Percentiles rank a stretch among this genome's conserved stretches.
These are phyloP conservation scores for Termitomyces sp. DNA, from an alignment of 768 basidiomycete species.

Conservation along the genomic window DNA sequence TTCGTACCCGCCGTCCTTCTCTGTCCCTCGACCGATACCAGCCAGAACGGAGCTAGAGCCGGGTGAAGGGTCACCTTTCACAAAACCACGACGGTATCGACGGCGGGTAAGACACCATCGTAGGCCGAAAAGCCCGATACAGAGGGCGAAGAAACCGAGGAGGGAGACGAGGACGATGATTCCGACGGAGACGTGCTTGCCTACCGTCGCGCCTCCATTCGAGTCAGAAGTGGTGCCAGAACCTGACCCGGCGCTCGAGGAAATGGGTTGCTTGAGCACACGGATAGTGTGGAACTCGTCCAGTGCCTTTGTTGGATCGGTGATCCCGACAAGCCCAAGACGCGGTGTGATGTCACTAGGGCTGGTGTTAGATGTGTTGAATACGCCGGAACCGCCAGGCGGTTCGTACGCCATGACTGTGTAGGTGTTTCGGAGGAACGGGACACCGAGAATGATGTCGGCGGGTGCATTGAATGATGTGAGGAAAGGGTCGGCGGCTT, in stretches of 20 bases:
- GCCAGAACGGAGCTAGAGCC: neutral
- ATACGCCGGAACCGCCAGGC: neutral
- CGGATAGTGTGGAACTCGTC: slow-evolving; percentile 69
- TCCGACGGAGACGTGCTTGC: slow-evolving; percentile 50
- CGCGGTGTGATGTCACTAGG: slow-evolving; percentile 31
- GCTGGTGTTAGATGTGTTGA: neutral
- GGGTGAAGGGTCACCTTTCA: too few species aligned
- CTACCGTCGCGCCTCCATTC: slow-evolving; percentile 11
- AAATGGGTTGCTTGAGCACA: slow-evolving; percentile 55
- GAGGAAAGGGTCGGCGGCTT: slow-evolving; percentile 46
- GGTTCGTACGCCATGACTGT: slow-evolving; percentile 61
- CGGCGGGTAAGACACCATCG: slow-evolving; percentile 49
- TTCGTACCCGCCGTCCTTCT: slow-evolving; percentile 28
- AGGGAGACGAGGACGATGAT: slow-evolving; percentile 61
- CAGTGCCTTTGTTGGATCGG: slow-evolving; percentile 58
- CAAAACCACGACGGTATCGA: slow-evolving; percentile 19
- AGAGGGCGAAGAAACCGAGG: slow-evolving; percentile 54
- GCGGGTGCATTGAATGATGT: slow-evolving; percentile 31
- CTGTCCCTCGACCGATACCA: slow-evolving; percentile 1
- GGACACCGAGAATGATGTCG: slow-evolving; percentile 77
- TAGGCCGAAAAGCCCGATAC: slow-evolving; percentile 47
- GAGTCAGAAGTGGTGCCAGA: neutral
- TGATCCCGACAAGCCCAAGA: slow-evolving; percentile 62
- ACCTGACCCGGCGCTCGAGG: neutral
- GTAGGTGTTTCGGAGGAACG: slow-evolving; percentile 75